These are phyloP conservation scores for Verticillium longisporum DNA, from an alignment of 2,329 filamentous ascomycete genomes.

Conservation along the genomic window DNA sequence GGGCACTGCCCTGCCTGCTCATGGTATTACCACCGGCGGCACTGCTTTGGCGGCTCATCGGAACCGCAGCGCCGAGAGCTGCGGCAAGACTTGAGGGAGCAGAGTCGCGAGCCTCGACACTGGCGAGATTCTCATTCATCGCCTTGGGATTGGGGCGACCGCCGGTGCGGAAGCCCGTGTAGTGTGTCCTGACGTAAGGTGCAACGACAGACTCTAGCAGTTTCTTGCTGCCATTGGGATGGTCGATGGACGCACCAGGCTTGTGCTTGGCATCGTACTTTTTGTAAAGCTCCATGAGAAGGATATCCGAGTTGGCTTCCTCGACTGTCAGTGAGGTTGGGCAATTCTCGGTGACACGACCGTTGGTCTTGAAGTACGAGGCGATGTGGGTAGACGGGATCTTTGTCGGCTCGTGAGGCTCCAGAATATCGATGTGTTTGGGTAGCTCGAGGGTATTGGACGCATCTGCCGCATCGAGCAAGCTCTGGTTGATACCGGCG, in stretches of 20 bases:
- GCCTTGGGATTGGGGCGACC: slow-evolving; percentile 40
- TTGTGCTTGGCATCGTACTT: slow-evolving; percentile 48
- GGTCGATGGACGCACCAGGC: slow-evolving; percentile 48
- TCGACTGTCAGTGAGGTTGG: slow-evolving; percentile 43
- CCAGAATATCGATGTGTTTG: slow-evolving; percentile 50
- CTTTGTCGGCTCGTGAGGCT: slow-evolving; percentile 47
- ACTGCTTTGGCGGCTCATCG: slow-evolving; percentile 52
- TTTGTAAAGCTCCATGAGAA: slow-evolving; percentile 51
- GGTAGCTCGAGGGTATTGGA: slow-evolving; percentile 53
- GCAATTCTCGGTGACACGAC: slow-evolving; percentile 47
- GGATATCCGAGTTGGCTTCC: slow-evolving; percentile 47
- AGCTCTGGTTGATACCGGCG: slow-evolving; percentile 45
- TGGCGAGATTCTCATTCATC: slow-evolving; percentile 42
- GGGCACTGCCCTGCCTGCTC: slow-evolving; percentile 48
- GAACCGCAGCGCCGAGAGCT: slow-evolving; percentile 27
- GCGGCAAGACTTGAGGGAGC: slow-evolving; percentile 29
- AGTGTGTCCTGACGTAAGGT: slow-evolving; percentile 39
- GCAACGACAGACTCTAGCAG: slow-evolving; percentile 48
- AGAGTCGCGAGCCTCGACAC: slow-evolving; percentile 36
- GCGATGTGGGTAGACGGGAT: slow-evolving; percentile 50
- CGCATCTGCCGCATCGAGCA: slow-evolving; percentile 53
- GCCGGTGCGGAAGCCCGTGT: slow-evolving; percentile 39
- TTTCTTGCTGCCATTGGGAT: slow-evolving; percentile 44
- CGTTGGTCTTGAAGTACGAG: slow-evolving; percentile 53
- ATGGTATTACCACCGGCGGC: slow-evolving; percentile 45